Percentiles rank a stretch among this genome's conserved stretches.
These are phyloP conservation scores for Lipomyces mesembrius DNA, from an alignment of 805 yeast genomes.

Conservation along the genomic window DNA sequence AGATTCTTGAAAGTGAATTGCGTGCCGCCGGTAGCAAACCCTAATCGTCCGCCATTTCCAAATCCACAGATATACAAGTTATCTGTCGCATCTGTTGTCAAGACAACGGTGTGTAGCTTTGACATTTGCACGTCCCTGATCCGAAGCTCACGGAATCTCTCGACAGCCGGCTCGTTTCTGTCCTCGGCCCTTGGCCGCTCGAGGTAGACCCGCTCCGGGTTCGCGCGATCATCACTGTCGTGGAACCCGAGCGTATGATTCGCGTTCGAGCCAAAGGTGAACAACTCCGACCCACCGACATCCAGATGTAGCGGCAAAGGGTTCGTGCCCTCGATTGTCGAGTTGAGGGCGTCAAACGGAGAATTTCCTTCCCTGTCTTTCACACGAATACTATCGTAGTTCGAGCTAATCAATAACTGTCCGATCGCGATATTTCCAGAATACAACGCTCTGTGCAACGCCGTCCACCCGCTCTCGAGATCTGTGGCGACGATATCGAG, in stretches of 20 bases:
- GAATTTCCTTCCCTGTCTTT: constrained; percentile 74
- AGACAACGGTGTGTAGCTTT: constrained; percentile 65
- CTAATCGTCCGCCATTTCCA: constrained; percentile 73
- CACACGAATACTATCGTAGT: constrained; percentile 51
- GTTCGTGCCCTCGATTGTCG: constrained; percentile 38
- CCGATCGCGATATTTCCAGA: constrained; percentile 63
- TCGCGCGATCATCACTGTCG: constrained; percentile 58
- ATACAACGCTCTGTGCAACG: constrained; percentile 71
- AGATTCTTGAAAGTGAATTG: constrained; percentile 50
- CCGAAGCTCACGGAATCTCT: constrained; percentile 50
- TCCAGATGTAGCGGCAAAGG: constrained; percentile 26
- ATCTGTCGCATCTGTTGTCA: constrained; percentile 56
- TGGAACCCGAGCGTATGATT: constrained; percentile 71
- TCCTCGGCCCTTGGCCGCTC: constrained; percentile 36
- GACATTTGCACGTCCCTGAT: constrained; percentile 58
- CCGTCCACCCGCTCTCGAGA: constrained; percentile 80
- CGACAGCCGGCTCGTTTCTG: constrained; percentile 38
- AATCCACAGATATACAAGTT: constrained; percentile 66
- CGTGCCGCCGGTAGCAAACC: constrained; percentile 51
- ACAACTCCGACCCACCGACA: constrained; percentile 54
- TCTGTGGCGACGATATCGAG: constrained; percentile 58
- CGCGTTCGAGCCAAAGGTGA: constrained; percentile 65
- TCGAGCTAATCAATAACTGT: constrained; percentile 48
- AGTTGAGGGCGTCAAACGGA: constrained; percentile 67
- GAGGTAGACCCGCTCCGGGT: constrained; percentile 51